These are phyloP conservation scores for Mollisiaceae sp. DNA, from an alignment of 2,329 filamentous ascomycete species.

Conservation along the genomic window DNA sequence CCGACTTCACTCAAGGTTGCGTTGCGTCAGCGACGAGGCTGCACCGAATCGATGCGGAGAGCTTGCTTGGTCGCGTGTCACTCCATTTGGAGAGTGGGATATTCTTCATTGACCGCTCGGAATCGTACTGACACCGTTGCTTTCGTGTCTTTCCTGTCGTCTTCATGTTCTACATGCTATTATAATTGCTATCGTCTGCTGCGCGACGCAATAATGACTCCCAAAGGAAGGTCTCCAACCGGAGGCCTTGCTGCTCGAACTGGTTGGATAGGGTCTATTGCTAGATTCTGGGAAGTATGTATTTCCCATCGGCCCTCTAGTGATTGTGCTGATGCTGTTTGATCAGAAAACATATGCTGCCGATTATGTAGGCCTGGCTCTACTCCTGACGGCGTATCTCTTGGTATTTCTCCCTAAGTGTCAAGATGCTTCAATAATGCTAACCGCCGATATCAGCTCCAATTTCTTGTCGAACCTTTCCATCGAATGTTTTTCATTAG, in stretches of 20 bases:
- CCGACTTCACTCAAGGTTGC: neutral
- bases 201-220: constrained; percentile 25
- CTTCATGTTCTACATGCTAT: neutral
- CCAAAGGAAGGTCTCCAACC: constrained; percentile 28
- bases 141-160: neutral
- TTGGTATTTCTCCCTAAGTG: constrained; percentile 50
- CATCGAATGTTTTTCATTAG: constrained; percentile 93
- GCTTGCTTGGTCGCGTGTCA: neutral
- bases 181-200: too few relatives aligned
- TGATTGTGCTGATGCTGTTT: constrained; percentile 23
- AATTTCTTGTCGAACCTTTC: constrained; percentile 79
- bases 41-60: neutral
- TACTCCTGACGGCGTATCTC: constrained; percentile 72
- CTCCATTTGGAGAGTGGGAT: too few relatives aligned
- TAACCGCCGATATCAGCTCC: constrained; percentile 53
- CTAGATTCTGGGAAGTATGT: constrained; percentile 43
- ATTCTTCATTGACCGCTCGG: too few relatives aligned
- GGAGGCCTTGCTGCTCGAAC: constrained; percentile 32
- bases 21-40: constrained; percentile 17
- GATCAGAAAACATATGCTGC: constrained; percentile 79
- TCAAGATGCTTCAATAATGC: neutral
- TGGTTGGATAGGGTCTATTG: constrained; percentile 41
- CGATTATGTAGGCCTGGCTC: constrained; percentile 80
- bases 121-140: neutral
- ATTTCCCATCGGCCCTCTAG: neutral